These are phyloP conservation scores for Aspergillus conjunctus DNA, from an alignment of 495 filamentous ascomycete genomes.

Conservation along the genomic window DNA sequence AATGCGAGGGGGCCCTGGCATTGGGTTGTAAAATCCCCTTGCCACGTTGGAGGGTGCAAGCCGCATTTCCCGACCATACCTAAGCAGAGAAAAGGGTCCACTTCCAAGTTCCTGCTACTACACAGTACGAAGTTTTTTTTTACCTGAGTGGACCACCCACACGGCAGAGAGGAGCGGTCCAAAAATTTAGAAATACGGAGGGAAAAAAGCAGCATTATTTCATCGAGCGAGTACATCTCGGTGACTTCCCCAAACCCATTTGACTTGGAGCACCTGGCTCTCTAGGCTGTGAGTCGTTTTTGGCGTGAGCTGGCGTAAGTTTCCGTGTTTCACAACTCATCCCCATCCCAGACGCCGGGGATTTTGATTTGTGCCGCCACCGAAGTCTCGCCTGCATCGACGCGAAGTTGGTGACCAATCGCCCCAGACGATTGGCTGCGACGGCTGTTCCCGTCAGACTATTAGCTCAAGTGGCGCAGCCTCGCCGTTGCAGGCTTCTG, in stretches of 20 bases:
- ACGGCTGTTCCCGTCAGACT: constrained; percentile 5
- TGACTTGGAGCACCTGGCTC: not conserved
- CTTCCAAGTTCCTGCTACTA: not conserved
- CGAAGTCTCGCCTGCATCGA: not conserved
- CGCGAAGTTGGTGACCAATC: not conserved
- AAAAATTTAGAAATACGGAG: no score
- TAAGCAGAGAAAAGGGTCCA: no score
- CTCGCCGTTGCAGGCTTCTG: constrained; percentile 5
- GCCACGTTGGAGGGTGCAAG: not conserved
- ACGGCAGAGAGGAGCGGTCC: not conserved
- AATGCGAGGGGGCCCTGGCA: not conserved
- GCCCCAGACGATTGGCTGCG: not conserved
- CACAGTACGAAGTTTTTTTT: no score
- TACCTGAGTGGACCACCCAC: not conserved
- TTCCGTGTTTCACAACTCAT: not conserved
- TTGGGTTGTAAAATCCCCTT: not conserved
- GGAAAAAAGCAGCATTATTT: no score
- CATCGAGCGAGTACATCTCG: not conserved
- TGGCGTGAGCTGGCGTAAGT: not conserved
- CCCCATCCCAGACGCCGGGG: not conserved
- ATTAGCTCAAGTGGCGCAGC: constrained; percentile 6
- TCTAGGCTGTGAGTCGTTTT: not conserved
- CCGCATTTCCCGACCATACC: no score
- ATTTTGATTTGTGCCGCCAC: constrained; percentile 2
- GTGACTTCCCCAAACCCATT: not conserved